Evolutionary conservation across 169 alveolate species (phyloP).

Genomic region (Cryptosporidium felis): DNA sequence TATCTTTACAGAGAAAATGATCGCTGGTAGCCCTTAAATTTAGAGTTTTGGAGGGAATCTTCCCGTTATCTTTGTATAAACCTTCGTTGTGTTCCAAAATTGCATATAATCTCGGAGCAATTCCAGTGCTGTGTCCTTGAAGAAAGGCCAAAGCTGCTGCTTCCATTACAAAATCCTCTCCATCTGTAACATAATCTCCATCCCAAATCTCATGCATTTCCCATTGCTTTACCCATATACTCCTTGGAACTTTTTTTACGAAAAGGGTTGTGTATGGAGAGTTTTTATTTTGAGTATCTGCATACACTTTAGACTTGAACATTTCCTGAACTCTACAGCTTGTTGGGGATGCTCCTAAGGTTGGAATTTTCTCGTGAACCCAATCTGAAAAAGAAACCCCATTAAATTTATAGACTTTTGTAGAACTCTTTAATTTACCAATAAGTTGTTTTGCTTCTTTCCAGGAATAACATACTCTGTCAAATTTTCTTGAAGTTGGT

Average conservation of each 20-base stretch:
- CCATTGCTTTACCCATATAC: constrained; percentile 81
- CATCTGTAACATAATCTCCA: constrained; percentile 82
- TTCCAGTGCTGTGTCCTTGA: constrained; percentile 70
- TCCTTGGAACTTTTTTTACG: constrained; percentile 78
- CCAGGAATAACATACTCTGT: constrained; percentile 40
- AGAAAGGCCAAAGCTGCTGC: constrained; percentile 81
- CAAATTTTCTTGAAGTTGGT: constrained; percentile 4
- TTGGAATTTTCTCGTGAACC: constrained; percentile 76
- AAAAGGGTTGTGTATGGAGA: constrained; percentile 49
- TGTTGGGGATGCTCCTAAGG: constrained; percentile 77
- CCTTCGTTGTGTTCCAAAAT: constrained; percentile 75
- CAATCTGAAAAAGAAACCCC: constrained; percentile 75
- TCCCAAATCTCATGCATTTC: constrained; percentile 76
- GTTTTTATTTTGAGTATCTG: not conserved
- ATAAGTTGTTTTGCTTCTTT: constrained; percentile 51
- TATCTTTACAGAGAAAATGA: constrained; percentile 71
- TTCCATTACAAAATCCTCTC: constrained; percentile 83
- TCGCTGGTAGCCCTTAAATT: constrained; percentile 46
- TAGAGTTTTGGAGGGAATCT: not conserved
- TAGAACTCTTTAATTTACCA: constrained; percentile 31
- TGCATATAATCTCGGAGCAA: constrained; percentile 77
- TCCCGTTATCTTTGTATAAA: not conserved
- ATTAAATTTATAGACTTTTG: constrained; percentile 45
- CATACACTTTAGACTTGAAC: constrained; percentile 70
- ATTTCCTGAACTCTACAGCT: constrained; percentile 79